Percentiles rank a stretch among this genome's conserved stretches.
Evolutionary conservation across 2,329 filamentous ascomycete species (phyloP).

Genomic region (Teratosphaeria viscida): DNA sequence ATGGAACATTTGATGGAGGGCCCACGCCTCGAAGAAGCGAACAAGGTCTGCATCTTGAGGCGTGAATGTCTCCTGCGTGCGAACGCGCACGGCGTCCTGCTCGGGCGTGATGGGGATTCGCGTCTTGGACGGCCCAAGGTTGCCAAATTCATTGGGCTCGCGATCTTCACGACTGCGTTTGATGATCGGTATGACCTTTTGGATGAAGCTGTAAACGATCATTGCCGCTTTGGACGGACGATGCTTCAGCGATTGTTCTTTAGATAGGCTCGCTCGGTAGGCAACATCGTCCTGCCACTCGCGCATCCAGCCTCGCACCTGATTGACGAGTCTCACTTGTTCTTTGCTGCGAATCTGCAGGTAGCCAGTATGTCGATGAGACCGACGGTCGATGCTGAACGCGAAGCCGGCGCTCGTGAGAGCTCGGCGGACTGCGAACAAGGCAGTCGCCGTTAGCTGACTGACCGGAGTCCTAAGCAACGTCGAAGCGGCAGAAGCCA

Average conservation of each 20-base stretch:
- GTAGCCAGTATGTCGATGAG: constrained; percentile 43
- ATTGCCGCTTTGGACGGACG: constrained; percentile 10
- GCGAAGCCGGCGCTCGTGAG: constrained; percentile 50
- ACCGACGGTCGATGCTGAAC: constrained; percentile 47
- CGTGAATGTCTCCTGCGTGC: constrained; percentile 33
- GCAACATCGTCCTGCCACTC: constrained; percentile 42
- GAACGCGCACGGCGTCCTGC: constrained; percentile 16
- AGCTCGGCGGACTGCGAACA: constrained; percentile 62
- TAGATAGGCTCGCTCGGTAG: constrained; percentile 9
- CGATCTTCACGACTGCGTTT: constrained; percentile 29
- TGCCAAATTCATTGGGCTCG: constrained; percentile 23
- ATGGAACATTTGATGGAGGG: constrained; percentile 46
- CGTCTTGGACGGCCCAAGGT: constrained; percentile 30
- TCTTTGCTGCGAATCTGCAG: constrained; percentile 51
- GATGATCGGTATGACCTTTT: constrained; percentile 32
- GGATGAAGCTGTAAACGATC: constrained; percentile 30
- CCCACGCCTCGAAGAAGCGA: constrained; percentile 60
- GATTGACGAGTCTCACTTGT: constrained; percentile 44
- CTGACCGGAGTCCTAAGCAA: constrained; percentile 26
- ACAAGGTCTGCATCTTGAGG: constrained; percentile 47
- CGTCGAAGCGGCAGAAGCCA: constrained; percentile 36
- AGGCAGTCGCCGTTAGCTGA: constrained; percentile 24
- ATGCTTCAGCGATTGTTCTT: constrained; percentile 7
- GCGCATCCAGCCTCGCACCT: constrained; percentile 44
- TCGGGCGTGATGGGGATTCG: constrained; percentile 13